Evolutionary conservation across 2,329 filamentous ascomycete species (phyloP).

Genomic region (Exserohilum rostratum): DNA sequence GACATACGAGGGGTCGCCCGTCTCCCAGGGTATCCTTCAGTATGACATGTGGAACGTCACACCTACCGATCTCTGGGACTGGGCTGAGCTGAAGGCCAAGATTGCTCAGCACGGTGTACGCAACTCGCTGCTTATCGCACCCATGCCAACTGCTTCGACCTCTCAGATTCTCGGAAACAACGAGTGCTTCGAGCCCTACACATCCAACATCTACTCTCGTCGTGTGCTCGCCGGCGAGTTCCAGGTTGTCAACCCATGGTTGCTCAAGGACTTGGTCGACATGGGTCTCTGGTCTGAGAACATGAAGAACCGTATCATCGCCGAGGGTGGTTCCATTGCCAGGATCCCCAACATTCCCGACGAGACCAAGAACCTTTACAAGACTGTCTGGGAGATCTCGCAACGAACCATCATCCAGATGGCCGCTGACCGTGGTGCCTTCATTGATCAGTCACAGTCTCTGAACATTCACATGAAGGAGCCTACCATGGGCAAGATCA

Average conservation of each 20-base stretch:
- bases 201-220: constrained; percentile 98
- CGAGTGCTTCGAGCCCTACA: constrained; percentile 99
- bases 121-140: constrained; percentile 93
- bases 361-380: constrained; percentile 96
- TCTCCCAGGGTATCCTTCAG: constrained; percentile 93
- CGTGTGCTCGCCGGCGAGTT: constrained; percentile 98
- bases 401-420: constrained; percentile 96
- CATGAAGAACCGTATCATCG: constrained; percentile 99
- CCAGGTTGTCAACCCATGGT: constrained; percentile 99
- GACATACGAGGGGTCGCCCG: constrained; percentile 90
- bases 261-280: constrained; percentile 96
- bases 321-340: constrained; percentile 93
- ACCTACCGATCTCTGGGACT: constrained; percentile 95
- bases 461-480: constrained; percentile 99
- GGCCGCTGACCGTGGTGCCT: constrained; percentile 96
- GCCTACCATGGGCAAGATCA: constrained; percentile 99
- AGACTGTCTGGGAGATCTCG: constrained; percentile 99
- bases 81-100: constrained; percentile 84
- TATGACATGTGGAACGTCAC: constrained; percentile 99
- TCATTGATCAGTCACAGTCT: constrained; percentile 98
- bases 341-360: constrained; percentile 95
- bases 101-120: constrained; percentile 92
- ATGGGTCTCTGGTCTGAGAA: constrained; percentile 98
- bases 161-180: constrained; percentile 99
- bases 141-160: constrained; percentile 97